Evolutionary conservation across 164 flowering plant species (phyloP).

Genomic region (Vitis rupestris): DNA sequence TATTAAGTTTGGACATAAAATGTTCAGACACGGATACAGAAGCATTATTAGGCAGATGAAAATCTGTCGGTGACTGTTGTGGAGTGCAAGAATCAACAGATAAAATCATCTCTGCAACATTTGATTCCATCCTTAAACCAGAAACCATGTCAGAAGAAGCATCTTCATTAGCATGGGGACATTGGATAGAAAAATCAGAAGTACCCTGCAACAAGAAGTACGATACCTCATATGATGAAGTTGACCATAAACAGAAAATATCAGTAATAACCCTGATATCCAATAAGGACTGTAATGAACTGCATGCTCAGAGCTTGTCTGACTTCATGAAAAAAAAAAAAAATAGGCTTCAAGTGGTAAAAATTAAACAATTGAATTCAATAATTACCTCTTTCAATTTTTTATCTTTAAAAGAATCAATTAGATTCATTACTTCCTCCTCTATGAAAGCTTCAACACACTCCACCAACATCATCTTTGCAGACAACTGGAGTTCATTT

Average conservation of each 20-base stretch:
- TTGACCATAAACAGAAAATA: not conserved
- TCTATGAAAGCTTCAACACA: conserved; percentile 38
- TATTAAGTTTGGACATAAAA: conserved; percentile 31
- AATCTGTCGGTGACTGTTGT: conserved; percentile 5
- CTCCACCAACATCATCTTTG: conserved; percentile 36
- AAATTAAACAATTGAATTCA: not conserved
- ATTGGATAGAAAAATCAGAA: conserved; percentile 13
- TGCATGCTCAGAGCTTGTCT: not conserved
- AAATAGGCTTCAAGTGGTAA: not conserved
- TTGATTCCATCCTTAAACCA: conserved; percentile 6
- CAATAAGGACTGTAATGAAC: not conserved
- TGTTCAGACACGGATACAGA: conserved; percentile 7
- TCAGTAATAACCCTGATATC: not conserved
- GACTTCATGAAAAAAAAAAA: not conserved
- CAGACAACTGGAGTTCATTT: conserved; percentile 49
- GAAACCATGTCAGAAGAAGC: conserved; percentile 12
- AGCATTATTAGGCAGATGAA: conserved; percentile 2
- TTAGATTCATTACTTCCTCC: conserved; percentile 41
- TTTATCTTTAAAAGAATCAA: conserved; percentile 9
- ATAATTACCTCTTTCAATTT: conserved; percentile 32
- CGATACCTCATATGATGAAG: not conserved
- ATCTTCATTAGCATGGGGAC: conserved; percentile 8
- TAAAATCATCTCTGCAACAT: conserved; percentile 13
- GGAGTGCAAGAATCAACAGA: conserved; percentile 18
- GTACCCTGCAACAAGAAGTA: conserved; percentile 34